A percentile compares a stretch with the other conserved stretches of the same genome.
phyloP scores from a whole-genome alignment of 495 filamentous ascomycete genomes.

The Beverwykella pulmonaria region DNA sequence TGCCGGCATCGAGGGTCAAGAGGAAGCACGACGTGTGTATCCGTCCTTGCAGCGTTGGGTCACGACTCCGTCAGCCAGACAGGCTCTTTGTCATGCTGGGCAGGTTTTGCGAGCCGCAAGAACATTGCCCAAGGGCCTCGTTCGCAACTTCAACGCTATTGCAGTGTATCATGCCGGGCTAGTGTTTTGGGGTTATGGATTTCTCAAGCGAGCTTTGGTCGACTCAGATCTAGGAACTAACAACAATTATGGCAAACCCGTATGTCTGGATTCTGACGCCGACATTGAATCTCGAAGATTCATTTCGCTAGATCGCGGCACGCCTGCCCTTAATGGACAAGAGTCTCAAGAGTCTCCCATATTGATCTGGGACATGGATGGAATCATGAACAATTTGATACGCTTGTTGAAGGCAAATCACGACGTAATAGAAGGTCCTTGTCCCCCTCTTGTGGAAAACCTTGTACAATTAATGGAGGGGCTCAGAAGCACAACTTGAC shows the following conservation, averaged over 20 bases:
- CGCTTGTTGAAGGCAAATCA: constrained; percentile 55
- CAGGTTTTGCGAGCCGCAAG: constrained; percentile 61
- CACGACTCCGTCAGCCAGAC: constrained; percentile 52
- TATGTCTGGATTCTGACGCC: constrained; percentile 57
- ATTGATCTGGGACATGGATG: constrained; percentile 48
- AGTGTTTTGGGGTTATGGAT: constrained; percentile 63
- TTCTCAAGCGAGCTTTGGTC: constrained; percentile 39
- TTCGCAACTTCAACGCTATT: constrained; percentile 63
- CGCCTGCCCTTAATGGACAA: constrained; percentile 49
- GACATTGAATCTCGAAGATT: constrained; percentile 51
- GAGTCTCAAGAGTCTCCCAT: constrained; percentile 24
- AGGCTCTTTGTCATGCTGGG: constrained; percentile 65
- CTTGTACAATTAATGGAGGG: constrained; percentile 58
- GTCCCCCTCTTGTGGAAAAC: constrained; percentile 58
- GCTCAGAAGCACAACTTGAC: not conserved
- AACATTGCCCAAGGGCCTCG: constrained; percentile 49
- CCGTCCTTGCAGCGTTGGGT: constrained; percentile 59
- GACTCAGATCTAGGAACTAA: not conserved
- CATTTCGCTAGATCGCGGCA: constrained; percentile 51
- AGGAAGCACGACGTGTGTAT: constrained; percentile 59
- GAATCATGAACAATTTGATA: constrained; percentile 53
- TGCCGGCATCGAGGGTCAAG: constrained; percentile 63
- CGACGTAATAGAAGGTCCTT: constrained; percentile 39
- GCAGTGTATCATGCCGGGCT: constrained; percentile 63
- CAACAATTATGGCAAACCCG: not conserved